A percentile compares a stretch with the other conserved stretches of the same genome.
These are phyloP conservation scores for Lanmaoa pseudosensibilis DNA, from an alignment of 768 basidiomycete genomes.

Conservation along the genomic window DNA sequence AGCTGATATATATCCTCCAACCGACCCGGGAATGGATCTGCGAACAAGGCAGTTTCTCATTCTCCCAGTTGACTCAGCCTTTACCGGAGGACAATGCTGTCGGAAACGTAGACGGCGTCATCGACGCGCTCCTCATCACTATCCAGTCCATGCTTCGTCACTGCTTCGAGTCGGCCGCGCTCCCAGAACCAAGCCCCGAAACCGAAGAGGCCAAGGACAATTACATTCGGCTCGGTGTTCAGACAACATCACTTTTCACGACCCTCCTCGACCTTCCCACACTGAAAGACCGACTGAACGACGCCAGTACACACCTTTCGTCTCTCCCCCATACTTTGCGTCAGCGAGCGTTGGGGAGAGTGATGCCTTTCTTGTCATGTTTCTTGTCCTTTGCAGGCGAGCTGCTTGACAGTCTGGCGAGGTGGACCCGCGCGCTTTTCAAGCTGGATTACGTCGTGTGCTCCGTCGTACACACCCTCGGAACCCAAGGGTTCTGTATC, in stretches of 20 bases:
- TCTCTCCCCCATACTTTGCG: slow-evolving; percentile 34
- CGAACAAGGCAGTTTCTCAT: slow-evolving; percentile 28
- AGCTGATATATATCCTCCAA: slow-evolving; percentile 27
- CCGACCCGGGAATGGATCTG: slow-evolving; percentile 32
- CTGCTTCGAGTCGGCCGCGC: slow-evolving; percentile 30
- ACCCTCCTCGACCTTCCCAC: slow-evolving; percentile 47
- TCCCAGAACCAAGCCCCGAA: slow-evolving; percentile 11
- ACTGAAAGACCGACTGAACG: slow-evolving; percentile 43
- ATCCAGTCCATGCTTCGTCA: slow-evolving; percentile 59
- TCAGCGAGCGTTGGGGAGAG: slow-evolving; percentile 38
- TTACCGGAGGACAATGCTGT: neutral
- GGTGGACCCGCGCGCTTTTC: slow-evolving; percentile 77
- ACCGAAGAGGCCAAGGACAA: slow-evolving; percentile 41
- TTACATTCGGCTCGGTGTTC: slow-evolving; percentile 52
- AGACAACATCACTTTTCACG: slow-evolving; percentile 45
- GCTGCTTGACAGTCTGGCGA: slow-evolving; percentile 54
- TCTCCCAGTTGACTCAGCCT: slow-evolving; percentile 3
- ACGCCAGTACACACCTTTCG: slow-evolving; percentile 41
- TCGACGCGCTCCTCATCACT: slow-evolving; percentile 63
- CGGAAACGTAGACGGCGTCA: slow-evolving; percentile 40
- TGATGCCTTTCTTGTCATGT: slow-evolving; percentile 73
- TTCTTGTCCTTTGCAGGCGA: slow-evolving; percentile 59
- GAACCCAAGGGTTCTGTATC: slow-evolving; percentile 89
- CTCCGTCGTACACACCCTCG: slow-evolving; percentile 69
- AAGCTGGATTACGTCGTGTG: slow-evolving; percentile 81